These are phyloP conservation scores for Saccharomycopsis fermentans DNA, from an alignment of 805 yeast genomes.

Conservation along the genomic window DNA sequence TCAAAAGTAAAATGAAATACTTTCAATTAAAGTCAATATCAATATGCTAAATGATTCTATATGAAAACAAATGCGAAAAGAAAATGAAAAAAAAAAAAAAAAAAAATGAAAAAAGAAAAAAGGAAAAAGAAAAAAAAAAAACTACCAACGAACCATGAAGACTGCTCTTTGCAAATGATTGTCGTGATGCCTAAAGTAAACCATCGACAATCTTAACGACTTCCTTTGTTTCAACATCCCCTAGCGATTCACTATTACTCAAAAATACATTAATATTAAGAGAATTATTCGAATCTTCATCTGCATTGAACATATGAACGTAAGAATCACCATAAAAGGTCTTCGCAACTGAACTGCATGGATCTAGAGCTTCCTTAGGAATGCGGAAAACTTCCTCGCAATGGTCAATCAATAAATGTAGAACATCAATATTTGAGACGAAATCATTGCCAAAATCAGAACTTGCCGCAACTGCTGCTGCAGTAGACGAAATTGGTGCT, in stretches of 20 bases:
- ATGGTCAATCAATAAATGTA: slow-evolving; percentile 69
- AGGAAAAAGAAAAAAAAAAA: no score
- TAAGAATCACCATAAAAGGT: slow-evolving; percentile 14
- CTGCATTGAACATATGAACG: background rate
- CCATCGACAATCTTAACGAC: background rate
- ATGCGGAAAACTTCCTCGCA: slow-evolving; percentile 72
- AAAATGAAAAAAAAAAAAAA: no score
- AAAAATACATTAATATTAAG: slow-evolving; percentile 8
- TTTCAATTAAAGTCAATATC: no score
- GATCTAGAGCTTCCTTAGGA: slow-evolving; percentile 51
- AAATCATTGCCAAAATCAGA: slow-evolving; percentile 52
- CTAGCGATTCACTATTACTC: background rate
- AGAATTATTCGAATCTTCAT: slow-evolving; percentile 9
- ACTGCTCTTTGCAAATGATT: background rate
- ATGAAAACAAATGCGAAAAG: no score
- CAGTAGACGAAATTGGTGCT: slow-evolving; percentile 18
- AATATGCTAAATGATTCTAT: no score
- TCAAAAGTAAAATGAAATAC: no score
- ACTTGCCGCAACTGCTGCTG: slow-evolving; percentile 16
- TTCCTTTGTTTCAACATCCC: background rate
- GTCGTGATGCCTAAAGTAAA: background rate
- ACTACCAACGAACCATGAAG: no score
- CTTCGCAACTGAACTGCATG: slow-evolving; percentile 20
- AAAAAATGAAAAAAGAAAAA: no score
- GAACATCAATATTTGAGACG: slow-evolving; percentile 84